These are phyloP conservation scores for Aspergillus intermedius DNA, from an alignment of 2,329 filamentous ascomycete genomes.

Conservation along the genomic window DNA sequence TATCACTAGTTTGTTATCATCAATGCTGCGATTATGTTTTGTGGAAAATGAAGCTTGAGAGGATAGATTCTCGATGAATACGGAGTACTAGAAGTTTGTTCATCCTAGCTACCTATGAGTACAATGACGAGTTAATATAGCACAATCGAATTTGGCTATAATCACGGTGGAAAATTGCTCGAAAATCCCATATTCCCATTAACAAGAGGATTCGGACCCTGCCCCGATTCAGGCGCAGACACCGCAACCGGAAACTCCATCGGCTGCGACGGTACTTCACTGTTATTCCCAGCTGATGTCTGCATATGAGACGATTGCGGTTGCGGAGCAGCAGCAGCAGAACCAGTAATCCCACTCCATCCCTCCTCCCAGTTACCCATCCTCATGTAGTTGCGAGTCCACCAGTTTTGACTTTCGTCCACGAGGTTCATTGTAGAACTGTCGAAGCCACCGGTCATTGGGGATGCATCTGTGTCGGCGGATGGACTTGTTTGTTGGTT, in stretches of 20 bases:
- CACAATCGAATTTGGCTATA: too few species aligned
- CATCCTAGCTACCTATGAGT: too few species aligned
- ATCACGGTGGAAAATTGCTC: conserved; percentile 7
- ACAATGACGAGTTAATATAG: too few species aligned
- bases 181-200: conserved; percentile 9
- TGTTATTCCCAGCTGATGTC: conserved; percentile 5
- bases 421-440: conserved; percentile 53
- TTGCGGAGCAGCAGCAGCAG: conserved; percentile 4
- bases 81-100: too few species aligned
- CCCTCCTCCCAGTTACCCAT: conserved; percentile 54
- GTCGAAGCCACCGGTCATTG: conserved; percentile 49
- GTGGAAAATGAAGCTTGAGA: too few species aligned
- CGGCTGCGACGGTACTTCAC: conserved; percentile 4
- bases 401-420: conserved; percentile 59
- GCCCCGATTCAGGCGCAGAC: conserved; percentile 4
- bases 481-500: conserved; percentile 19
- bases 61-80: too few species aligned
- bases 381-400: conserved; percentile 55
- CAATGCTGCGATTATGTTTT: too few species aligned
- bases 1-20: too few species aligned
- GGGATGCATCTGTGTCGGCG: conserved; percentile 36
- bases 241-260: conserved; percentile 3
- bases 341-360: conserved; percentile 19
- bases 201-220: conserved; percentile 2
- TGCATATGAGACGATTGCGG: conserved; percentile 3